Evolutionary conservation across 148 eudicot species (phyloP), one percentile per base, ranked within the genome.

Genomic region (Simmondsia chinensis): DNA sequence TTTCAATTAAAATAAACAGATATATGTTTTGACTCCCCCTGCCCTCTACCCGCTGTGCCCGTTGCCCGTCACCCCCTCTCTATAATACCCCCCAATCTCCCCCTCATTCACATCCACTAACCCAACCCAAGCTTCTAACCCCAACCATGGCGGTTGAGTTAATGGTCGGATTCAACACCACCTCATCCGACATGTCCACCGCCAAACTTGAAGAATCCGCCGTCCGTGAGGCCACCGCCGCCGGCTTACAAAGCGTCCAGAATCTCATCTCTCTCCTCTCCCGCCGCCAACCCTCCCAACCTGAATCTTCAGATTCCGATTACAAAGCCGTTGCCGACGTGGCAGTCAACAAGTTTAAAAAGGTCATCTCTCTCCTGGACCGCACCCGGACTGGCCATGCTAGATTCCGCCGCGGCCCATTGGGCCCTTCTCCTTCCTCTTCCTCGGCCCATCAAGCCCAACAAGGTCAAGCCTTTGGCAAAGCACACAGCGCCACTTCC

Each of bases 201-300:
- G 35, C 77, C 0, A 53, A 57, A 4, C 59, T 61, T 52, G 96
- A 88, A 6, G 87, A 77, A 7, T 60, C 21, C 34, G 89, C 89
- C 8, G 94, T 77, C 0, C 54, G 71, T 32, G 96, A 88, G 52
- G 96, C 96, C 1, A 64, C 94, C 0, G 54, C 57, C 11, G 96
- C 89, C 18, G 96, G 96, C 0, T 63, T 80, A 5, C 86, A 83
- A 17, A 88, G 96, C 75, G 86, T 88, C 11, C 83, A 80, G 57
- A 72, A 77, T 19, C 83, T 88, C 31, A 78, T 88, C 33, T 54
- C 74, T 6, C 39, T 80, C 4, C 73, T 88, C 6, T 77, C 96
- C 30, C 16, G 14, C 20, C 3, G 9, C 24, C 57, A 60, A 5
- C 39, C 2, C 49, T 40, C 20, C 55, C 2, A 18, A 34, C 21